Evolutionary conservation across 2,329 filamentous ascomycete species (phyloP), one percentile per base, ranked within the genome.

Genomic region (Xylariales sp.): DNA sequence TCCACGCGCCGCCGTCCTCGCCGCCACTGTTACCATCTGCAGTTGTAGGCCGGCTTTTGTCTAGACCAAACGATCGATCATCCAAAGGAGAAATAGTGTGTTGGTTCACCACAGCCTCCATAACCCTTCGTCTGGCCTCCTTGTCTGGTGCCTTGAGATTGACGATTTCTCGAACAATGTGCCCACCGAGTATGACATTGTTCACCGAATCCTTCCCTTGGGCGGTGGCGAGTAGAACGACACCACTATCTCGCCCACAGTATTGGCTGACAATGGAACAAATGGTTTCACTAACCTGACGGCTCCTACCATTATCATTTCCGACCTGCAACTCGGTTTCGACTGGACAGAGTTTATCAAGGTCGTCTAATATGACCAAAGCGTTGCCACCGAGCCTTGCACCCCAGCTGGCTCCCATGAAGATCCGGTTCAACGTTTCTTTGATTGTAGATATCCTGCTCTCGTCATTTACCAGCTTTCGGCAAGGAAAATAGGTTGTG

Each of bases 241-340:
- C 85, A 2, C 84, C 83, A 44, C 83, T 88, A 43, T 88, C 83
- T 44, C 79, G 74, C 1, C 78, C 80, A 57, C 90, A 95, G 57
- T 91, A 90, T 54, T 96, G 85, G 40, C 83, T 78, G 1, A 91
- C 86, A 47, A 93, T 81, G 1, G 85, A 80, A 55, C 87, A 85
- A 5, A 98, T 75, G 1, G 88, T 80, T 60, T 98, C 93, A 56
- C 90, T 95, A 40, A 96, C 80, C 52, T 97, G 90, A 23, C 89
- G 80, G 57, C 90, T 97, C 46, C 91, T 79, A 14, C 88, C 88
- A 54, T 98, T 97, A 50, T 97, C 89, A 42, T 89, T 90, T 44
- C 88, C 88, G 5, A 95, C 87, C 60, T 96, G 88, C 11, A 98
- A 72, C 59, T 98, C 93, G 0, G 90, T 96, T 62, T 98, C 94